Base-by-base conservation (phyloP, 192 early-diverging fungal genomes). In the Coemansia sp. region DNA sequence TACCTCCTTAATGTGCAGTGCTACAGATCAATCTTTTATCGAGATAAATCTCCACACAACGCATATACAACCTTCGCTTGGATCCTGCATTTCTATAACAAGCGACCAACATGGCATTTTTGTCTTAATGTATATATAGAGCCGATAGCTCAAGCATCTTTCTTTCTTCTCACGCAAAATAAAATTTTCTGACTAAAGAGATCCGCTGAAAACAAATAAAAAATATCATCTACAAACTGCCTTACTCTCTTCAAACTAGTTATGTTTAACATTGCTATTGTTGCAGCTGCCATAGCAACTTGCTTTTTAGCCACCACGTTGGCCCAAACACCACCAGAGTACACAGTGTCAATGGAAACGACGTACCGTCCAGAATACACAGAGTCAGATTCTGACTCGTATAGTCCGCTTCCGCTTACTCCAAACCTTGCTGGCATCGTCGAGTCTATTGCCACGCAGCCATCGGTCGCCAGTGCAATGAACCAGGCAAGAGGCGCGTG, bases 341-440 rank as follows among this genome's bases (percentile, higher is more conserved):
- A 68, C 43, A 82, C 74, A 1, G 38, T 70, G 4, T 65, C 50
- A 7, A 64, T 73, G 62, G 79, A 76, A 46, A 76, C 79, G 0
- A 82, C 79, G 0, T 68, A 71, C 56, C 79, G 79, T 14, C 79
- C 79, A 7, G 67, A 68, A 5, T 43, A 46, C 44, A 71, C 70
- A 16, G 63, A 48, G 43, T 57, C 74, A 5, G 78, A 39, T 14
- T 49, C 70, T 1, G 68, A 22, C 4, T 41, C 40, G 0, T 82
- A 74, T 65, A 76, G 49, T 41, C 79, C 74, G 20, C 64, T 82
- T 14, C 79, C 79, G 5, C 32, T 82, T 16, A 82, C 79, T 9
- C 79, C 79, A 0, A 65, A 82, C 40, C 68, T 82, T 17, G 74
- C 67, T 11, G 61, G 59, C 14, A 70, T 82, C n/a, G 65, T 55